Evolutionary conservation across 2,329 filamentous ascomycete genomes (phyloP).

Genomic region (Pseudocercospora fuligena): DNA sequence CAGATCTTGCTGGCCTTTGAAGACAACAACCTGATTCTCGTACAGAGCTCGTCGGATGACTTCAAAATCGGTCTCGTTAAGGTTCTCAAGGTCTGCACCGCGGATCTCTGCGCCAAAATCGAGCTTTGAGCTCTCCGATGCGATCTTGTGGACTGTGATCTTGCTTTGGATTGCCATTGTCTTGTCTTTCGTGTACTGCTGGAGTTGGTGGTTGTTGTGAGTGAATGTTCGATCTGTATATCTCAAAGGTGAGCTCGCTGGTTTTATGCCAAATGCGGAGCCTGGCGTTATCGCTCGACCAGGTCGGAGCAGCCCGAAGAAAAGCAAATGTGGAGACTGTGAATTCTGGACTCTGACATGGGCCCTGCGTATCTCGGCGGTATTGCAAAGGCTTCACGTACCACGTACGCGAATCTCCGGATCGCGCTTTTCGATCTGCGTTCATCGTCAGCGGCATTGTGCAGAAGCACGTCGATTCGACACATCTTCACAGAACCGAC

Average conservation of each 20-base stretch:
- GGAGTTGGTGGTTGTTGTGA: neutral
- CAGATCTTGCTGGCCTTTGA: slow-evolving; percentile 69
- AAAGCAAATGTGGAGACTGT: neutral
- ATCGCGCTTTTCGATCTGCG: neutral
- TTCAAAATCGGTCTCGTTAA: slow-evolving; percentile 65
- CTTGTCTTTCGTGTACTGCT: neutral
- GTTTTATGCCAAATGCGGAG: slow-evolving; percentile 12
- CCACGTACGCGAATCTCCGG: neutral
- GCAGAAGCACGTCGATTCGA: neutral
- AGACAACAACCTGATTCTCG: slow-evolving; percentile 69
- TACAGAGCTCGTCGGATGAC: slow-evolving; percentile 69
- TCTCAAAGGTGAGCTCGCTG: slow-evolving; percentile 8
- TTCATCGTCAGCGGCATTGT: neutral
- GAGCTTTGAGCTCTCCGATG: slow-evolving; percentile 28
- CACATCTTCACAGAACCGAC: neutral
- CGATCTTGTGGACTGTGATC: slow-evolving; percentile 35
- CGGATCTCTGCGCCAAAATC: slow-evolving; percentile 38
- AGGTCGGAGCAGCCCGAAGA: neutral
- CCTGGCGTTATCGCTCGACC: neutral
- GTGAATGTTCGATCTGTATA: neutral
- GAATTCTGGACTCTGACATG: no score
- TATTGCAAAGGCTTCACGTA: neutral
- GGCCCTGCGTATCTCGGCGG: neutral
- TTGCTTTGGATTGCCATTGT: slow-evolving; percentile 34
- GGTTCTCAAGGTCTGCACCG: slow-evolving; percentile 37